Base-by-base conservation (phyloP, 371 early-diverging fungal genomes). In the Mucor ambiguus region DNA sequence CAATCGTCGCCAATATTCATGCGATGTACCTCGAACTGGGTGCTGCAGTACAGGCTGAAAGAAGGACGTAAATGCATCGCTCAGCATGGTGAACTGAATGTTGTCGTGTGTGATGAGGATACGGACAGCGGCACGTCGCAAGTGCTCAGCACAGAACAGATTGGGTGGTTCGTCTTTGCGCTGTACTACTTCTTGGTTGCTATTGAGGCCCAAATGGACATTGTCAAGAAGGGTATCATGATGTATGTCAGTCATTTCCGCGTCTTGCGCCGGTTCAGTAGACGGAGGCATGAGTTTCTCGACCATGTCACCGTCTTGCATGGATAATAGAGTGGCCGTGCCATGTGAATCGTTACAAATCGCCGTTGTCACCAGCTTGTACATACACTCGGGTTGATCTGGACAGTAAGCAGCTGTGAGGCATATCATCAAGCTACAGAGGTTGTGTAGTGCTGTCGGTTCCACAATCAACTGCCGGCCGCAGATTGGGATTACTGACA, bases 71-170 rank as follows among this genome's bases (percentile, higher is more conserved):
- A 72, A 67, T 0, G 65, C 71, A 41, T 78, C 65, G 16, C 56
- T 52, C 5, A 67, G 24, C 20, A 78, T 60, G 4, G 65, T 65
- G 14, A 49, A 43, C 14, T 63, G 68, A 3, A 72, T 56, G 37
- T 72, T 77, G 10, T 74, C 74, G 22, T 69, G 70, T 9, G 52
- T 67, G 5, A 55, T 64, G 11, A 73, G 35, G 3, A 73, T 64
- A 30, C 71, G 69, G 24, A 64, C 28, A 1, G 68, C 28, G 16
- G 56, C 60, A 24, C 64, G 60, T 24, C 61, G 58, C 14, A 76
- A 56, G 20, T 46, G 32, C 1, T 61, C 58, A 18, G 63, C 63
- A 46, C 58, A 63, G 11, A 35, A 33, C 18, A 56, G 11, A 18
- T 43, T 37, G 9, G 35, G 54, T 2, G 35, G 12, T 10, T 54